Evolutionary conservation across 768 basidiomycete species (phyloP).

Genomic region (Agrocybe chaxingu): DNA sequence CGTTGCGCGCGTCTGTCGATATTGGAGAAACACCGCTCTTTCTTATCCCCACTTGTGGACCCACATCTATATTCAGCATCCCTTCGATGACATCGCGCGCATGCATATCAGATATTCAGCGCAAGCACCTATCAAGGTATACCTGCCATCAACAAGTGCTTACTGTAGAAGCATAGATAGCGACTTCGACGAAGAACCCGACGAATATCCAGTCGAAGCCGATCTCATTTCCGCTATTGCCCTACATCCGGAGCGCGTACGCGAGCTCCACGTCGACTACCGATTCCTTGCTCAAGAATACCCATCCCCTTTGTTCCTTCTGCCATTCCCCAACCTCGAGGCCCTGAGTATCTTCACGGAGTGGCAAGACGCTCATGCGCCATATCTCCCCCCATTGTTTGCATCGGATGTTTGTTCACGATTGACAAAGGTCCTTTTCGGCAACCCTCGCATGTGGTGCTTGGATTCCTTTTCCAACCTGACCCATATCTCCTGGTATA

Average conservation of each 20-base stretch:
- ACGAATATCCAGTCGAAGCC: neutral
- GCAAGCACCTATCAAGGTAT: neutral
- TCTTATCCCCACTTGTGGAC: neutral
- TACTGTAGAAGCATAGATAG: too few species aligned
- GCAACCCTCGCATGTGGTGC: neutral
- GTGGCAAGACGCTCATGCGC: neutral
- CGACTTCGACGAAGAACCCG: too few species aligned
- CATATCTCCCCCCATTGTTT: neutral
- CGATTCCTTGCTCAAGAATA: neutral
- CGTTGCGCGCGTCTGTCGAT: neutral
- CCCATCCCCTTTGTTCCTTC: neutral
- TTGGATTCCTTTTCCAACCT: neutral
- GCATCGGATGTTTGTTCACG: neutral
- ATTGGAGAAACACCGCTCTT: neutral
- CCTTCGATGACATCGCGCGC: neutral
- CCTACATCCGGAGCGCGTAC: neutral
- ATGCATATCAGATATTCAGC: neutral
- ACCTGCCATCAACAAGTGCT: neutral
- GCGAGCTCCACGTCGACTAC: neutral
- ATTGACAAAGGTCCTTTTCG: neutral
- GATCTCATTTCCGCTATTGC: neutral
- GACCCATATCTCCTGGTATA: neutral
- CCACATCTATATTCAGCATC: neutral
- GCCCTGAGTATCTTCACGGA: neutral
- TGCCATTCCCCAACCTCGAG: constrained; percentile 1